Percentiles rank a stretch among this genome's conserved stretches.
These are phyloP conservation scores for Mycena pura DNA, from an alignment of 768 basidiomycete genomes.

Conservation along the genomic window DNA sequence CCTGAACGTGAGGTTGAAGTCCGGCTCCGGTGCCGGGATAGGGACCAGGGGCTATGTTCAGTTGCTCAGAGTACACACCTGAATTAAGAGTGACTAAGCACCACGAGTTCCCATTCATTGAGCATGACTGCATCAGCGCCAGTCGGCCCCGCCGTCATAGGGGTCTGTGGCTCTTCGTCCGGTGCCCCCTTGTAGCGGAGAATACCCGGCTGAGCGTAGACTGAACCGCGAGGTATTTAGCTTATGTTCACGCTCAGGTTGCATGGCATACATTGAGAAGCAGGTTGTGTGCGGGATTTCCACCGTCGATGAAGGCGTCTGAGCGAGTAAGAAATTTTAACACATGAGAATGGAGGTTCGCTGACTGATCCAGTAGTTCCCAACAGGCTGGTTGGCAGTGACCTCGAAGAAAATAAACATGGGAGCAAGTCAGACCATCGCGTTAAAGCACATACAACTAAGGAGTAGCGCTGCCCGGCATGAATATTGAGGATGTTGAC, in stretches of 20 bases:
- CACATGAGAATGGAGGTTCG: constrained; percentile 24
- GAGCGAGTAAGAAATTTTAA: not conserved
- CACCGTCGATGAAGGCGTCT: constrained; percentile 31
- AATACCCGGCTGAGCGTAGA: constrained; percentile 39
- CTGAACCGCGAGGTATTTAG: not conserved
- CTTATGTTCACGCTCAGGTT: not conserved
- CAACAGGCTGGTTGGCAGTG: constrained; percentile 52
- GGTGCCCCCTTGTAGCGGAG: constrained; percentile 46
- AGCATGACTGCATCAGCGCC: constrained; percentile 5
- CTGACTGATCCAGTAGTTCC: constrained; percentile 55
- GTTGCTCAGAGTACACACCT: not conserved
- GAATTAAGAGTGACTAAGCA: constrained; percentile 5
- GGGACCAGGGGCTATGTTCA: constrained; percentile 8
- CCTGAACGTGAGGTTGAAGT: constrained; percentile 28
- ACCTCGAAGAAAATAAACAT: constrained; percentile 25
- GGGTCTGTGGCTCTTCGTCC: constrained; percentile 39
- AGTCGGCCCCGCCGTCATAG: constrained; percentile 30
- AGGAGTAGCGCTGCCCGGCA: constrained; percentile 60
- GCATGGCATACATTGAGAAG: constrained; percentile 26
- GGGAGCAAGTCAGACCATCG: not conserved
- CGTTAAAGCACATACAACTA: constrained; percentile 33
- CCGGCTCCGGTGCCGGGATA: constrained; percentile 26
- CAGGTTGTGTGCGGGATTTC: constrained; percentile 36
- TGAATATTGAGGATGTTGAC: constrained; percentile 34
- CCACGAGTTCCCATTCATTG: constrained; percentile 17